Conservation (phyloP, 2,329 filamentous ascomycete species). For the Penicillium concentricum region DNA sequence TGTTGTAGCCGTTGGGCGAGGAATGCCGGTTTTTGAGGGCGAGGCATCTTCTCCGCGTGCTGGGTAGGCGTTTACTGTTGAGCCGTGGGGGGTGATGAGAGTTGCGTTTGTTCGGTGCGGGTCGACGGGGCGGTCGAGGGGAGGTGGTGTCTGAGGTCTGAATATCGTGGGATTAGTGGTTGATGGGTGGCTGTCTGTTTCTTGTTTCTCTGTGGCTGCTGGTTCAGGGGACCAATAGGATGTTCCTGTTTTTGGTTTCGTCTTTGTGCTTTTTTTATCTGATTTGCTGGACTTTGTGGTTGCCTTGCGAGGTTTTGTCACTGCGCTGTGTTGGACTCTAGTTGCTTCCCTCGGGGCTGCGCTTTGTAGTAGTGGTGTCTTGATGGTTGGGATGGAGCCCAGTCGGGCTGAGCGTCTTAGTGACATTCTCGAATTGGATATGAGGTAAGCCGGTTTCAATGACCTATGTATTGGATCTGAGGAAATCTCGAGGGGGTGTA, state of each 20-base stretch:
- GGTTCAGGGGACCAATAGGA: constrained; percentile 26
- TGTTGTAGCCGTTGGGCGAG: constrained; percentile 58
- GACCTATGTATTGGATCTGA: background rate
- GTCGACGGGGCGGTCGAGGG: constrained; percentile 47
- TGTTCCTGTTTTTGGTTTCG: constrained; percentile 2
- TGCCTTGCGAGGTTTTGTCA: constrained; percentile 33
- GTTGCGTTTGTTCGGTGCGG: constrained; percentile 50
- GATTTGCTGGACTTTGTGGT: constrained; percentile 20
- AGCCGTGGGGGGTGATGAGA: constrained; percentile 49
- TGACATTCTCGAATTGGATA: constrained; percentile 44
- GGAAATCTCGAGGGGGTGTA: background rate
- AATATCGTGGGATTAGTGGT: constrained; percentile 30
- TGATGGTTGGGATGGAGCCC: constrained; percentile 28
- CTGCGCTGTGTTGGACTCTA: constrained; percentile 24
- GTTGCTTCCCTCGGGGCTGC: constrained; percentile 23
- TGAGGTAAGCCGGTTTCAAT: background rate
- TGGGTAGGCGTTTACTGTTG: constrained; percentile 50
- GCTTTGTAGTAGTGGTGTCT: constrained; percentile 18
- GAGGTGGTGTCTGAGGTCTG: constrained; percentile 48
- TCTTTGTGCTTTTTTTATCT: constrained; percentile 7
- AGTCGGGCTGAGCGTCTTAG: constrained; percentile 54
- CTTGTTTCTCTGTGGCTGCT: constrained; percentile 26
- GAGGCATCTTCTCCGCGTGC: constrained; percentile 36
- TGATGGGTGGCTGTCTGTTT: constrained; percentile 30
- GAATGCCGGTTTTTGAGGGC: constrained; percentile 41